Conservation (phyloP, 306 rosid species). For the Leucaena leucocephala region DNA sequence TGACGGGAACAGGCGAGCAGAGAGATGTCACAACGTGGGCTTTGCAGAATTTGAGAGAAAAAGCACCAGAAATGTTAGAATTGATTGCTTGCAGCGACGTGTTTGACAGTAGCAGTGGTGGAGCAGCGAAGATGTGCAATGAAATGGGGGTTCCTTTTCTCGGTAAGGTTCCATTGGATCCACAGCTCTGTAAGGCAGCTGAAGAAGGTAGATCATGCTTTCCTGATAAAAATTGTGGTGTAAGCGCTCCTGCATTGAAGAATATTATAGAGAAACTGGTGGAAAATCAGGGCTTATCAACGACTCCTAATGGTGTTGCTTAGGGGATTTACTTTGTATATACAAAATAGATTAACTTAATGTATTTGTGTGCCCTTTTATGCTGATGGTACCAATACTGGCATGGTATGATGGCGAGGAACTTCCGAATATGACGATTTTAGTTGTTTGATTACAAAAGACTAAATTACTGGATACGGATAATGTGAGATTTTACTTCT, state of each 20-base stretch:
- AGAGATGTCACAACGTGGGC: slow-evolving; percentile 75
- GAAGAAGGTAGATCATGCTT: slow-evolving; percentile 95
- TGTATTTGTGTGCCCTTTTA: background rate
- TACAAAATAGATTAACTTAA: no score
- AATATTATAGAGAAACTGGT: slow-evolving; percentile 67
- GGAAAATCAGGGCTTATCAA: slow-evolving; percentile 55
- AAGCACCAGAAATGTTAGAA: slow-evolving; percentile 64
- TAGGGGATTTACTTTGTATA: slow-evolving; percentile 30
- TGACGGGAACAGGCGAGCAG: slow-evolving; percentile 65
- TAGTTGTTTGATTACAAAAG: no score
- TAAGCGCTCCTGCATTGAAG: slow-evolving; percentile 77
- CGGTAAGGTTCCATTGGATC: slow-evolving; percentile 92
- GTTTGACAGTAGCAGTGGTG: slow-evolving; percentile 85
- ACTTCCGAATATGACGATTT: background rate
- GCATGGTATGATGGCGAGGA: background rate
- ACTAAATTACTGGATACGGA: no score
- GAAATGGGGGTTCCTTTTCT: slow-evolving; percentile 86
- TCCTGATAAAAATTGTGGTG: slow-evolving; percentile 55
- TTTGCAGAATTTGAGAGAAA: slow-evolving; percentile 60
- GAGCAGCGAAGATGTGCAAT: slow-evolving; percentile 76
- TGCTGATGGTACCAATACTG: background rate
- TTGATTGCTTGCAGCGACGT: slow-evolving; percentile 75
- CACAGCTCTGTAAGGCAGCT: slow-evolving; percentile 89
- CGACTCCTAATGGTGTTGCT: slow-evolving; percentile 45
- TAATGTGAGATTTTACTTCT: background rate